These are phyloP conservation scores for Lycium barbarum DNA, from an alignment of 257 asterid species.

Conservation along the genomic window DNA sequence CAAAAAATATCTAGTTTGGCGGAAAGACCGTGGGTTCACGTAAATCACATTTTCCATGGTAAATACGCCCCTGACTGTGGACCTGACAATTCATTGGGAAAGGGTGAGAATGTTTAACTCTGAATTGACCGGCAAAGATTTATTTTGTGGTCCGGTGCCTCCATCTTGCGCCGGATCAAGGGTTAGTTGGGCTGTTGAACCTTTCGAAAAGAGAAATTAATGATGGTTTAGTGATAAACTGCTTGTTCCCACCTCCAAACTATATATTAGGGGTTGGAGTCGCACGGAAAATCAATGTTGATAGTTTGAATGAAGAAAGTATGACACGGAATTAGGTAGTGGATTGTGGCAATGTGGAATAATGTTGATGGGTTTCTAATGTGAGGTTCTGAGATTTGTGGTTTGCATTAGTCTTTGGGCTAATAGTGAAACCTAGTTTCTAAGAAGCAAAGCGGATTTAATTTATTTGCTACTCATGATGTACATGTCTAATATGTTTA, in stretches of 20 bases:
- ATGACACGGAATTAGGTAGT: neutral
- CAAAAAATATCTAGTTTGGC: too few relatives aligned
- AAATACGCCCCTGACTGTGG: too few relatives aligned
- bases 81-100: neutral
- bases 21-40: too few relatives aligned
- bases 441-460: slow-evolving; percentile 1
- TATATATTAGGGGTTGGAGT: slow-evolving; percentile 5
- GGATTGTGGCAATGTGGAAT: neutral
- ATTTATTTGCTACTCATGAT: neutral
- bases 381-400: neutral
- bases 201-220: neutral
- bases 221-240: neutral
- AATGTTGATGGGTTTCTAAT: slow-evolving; percentile 1
- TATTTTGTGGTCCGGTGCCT: neutral
- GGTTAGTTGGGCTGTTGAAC: neutral
- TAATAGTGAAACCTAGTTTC: neutral
- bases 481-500: neutral
- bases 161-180: neutral
- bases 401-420: neutral
- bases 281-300: neutral
- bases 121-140: neutral
- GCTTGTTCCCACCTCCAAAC: neutral
- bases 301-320: neutral
- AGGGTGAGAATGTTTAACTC: neutral
- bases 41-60: too few relatives aligned